Evolutionary conservation across 192 early-diverging fungal species (phyloP), one percentile per base, ranked within the genome.

Genomic region (Dimargaris verticillata): DNA sequence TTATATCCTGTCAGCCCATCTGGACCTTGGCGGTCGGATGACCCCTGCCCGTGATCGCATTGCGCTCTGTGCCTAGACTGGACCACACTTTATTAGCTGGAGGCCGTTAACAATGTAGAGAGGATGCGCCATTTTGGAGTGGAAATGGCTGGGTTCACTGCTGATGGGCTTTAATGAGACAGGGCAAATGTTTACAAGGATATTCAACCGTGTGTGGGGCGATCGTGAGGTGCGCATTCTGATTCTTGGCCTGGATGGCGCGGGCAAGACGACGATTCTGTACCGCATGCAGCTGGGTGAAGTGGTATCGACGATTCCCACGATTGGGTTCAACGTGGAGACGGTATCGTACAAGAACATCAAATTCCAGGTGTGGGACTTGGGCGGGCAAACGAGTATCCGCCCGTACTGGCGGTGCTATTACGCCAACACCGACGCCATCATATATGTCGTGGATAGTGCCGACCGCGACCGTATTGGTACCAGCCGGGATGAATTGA

Each of bases 371-470:
- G 95, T 93, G 48, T 93, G 94, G 94, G 91, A 97, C 74, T 69
- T 93, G 47, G 92, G 92, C 46, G 91, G 91, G 33, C 93, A 94
- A 64, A 89, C 87, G 7, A 83, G 77, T 20, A 90, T 92, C 63
- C 80, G 85, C 33, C 95, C 95, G 5, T 96, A 95, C 72, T 98
- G 95, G 95, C 80, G 95, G 69, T 95, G 92, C 80, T 98, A 98
- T 77, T 98, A 96, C 69, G 85, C 89, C 64, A 95, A 96, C 75
- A 96, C 93, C n/a, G 92, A 96, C 69, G 93, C 93, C 17, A 86
- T 98, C 38, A 95, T 98, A 62, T 98, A 95, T 68, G 93, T 98
- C 41, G 90, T 98, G 9, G 95, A 98, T 73, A 88, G 84, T 65
- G 80, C 84, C 28, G 95, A 98, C 67, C 76, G 83, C 53, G 92